Percentiles rank a stretch among this genome's conserved stretches.
These are phyloP conservation scores for Vaccinium corymbosum DNA, from an alignment of 148 eudicot species.

Conservation along the genomic window DNA sequence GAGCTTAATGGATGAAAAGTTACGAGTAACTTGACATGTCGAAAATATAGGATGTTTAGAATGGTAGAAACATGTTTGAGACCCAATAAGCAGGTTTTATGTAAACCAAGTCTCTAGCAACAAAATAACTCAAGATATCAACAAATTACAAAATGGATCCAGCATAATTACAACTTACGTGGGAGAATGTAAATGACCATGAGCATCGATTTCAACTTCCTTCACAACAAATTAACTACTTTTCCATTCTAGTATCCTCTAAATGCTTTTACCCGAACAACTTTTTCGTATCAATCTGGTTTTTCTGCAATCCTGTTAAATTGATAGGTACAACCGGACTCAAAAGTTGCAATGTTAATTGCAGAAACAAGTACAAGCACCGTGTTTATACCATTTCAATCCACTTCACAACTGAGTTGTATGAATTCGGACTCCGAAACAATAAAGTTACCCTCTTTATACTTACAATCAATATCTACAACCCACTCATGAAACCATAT, in stretches of 20 bases:
- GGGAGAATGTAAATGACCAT: neutral
- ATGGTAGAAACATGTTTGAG: neutral
- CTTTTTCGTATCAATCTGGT: neutral
- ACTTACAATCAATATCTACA: neutral
- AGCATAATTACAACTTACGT: neutral
- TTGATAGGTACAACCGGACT: neutral
- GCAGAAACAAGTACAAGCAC: neutral
- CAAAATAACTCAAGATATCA: neutral
- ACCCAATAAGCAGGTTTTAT: neutral
- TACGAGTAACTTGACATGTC: neutral
- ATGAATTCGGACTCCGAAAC: neutral
- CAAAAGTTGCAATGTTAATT: neutral
- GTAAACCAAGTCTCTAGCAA: neutral
- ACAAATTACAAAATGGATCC: neutral
- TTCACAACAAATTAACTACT: neutral
- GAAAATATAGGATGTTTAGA: neutral
- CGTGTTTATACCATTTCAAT: neutral
- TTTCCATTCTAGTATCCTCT: neutral
- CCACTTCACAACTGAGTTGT: neutral
- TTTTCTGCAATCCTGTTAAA: neutral
- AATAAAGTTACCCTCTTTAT: neutral
- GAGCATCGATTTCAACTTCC: neutral
- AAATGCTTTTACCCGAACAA: neutral
- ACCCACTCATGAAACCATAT: neutral
- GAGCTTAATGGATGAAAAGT: neutral